A percentile compares a stretch with the other conserved stretches of the same genome.
These are phyloP conservation scores for Phaseolus coccineus DNA, from an alignment of 331 rosid genomes.

Conservation along the genomic window DNA sequence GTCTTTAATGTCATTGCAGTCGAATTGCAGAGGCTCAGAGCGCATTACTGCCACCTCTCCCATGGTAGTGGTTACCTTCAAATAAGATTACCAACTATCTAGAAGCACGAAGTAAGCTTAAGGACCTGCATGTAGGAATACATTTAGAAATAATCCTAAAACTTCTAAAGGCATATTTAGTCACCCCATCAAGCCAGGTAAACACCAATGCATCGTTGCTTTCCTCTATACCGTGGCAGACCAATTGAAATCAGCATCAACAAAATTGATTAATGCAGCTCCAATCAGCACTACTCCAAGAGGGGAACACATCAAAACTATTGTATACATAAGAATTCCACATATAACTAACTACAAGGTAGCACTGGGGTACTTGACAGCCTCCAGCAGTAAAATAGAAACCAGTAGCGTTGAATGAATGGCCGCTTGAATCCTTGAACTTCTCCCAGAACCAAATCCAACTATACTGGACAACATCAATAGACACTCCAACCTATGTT, in stretches of 20 bases:
- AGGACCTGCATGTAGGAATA: constrained; percentile 77
- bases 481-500: constrained; percentile 84
- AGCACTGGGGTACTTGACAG: constrained; percentile 64
- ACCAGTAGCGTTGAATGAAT: constrained; percentile 54
- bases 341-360: constrained; percentile 52
- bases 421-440: constrained; percentile 73
- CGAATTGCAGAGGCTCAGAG: constrained; percentile 58
- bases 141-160: constrained; percentile 63
- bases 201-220: constrained; percentile 73
- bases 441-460: constrained; percentile 73
- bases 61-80: constrained; percentile 51
- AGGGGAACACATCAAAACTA: constrained; percentile 75
- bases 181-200: constrained; percentile 77
- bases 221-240: constrained; percentile 81
- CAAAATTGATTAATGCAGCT: constrained; percentile 77
- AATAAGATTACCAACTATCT: constrained; percentile 47
- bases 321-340: constrained; percentile 65
- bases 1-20: constrained; percentile 52
- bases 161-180: constrained; percentile 63
- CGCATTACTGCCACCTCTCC: constrained; percentile 65
- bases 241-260: constrained; percentile 81
- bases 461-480: constrained; percentile 67
- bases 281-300: constrained; percentile 81
- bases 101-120: constrained; percentile 61
- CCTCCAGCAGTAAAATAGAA: constrained; percentile 62